A percentile compares a stretch with the other conserved stretches of the same genome.
Evolutionary conservation across 2,329 filamentous ascomycete species (phyloP).

Genomic region (Monosporascus sp.): DNA sequence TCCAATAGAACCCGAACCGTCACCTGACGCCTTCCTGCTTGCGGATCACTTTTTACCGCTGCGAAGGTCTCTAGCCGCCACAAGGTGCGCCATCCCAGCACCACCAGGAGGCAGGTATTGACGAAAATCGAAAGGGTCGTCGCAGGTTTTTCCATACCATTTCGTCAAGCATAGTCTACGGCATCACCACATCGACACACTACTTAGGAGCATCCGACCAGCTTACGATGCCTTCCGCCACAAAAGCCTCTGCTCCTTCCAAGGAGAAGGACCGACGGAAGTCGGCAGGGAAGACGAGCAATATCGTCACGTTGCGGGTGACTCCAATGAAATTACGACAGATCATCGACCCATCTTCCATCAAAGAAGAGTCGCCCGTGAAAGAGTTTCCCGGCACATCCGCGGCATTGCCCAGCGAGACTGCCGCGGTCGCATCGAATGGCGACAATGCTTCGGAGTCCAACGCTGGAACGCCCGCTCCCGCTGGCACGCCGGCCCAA

Average conservation of each 20-base stretch:
- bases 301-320: slow-evolving; percentile 50
- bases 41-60: no score
- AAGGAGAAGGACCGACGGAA: slow-evolving; percentile 44
- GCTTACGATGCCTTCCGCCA: slow-evolving; percentile 30
- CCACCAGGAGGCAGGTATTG: background rate
- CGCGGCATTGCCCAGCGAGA: slow-evolving; percentile 29
- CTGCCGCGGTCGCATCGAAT: slow-evolving; percentile 36
- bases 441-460: slow-evolving; percentile 56
- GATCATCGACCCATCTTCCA: slow-evolving; percentile 39
- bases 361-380: slow-evolving; percentile 39
- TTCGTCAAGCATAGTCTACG: slow-evolving; percentile 1
- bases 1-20: no score
- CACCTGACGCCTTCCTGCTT: no score
- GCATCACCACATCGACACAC: background rate
- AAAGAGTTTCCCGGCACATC: slow-evolving; percentile 43
- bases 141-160: slow-evolving; percentile 1
- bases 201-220: slow-evolving; percentile 1
- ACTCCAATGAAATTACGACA: slow-evolving; percentile 45
- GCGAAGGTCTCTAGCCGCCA: no score
- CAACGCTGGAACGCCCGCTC: slow-evolving; percentile 52
- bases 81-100: background rate
- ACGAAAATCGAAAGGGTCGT: background rate
- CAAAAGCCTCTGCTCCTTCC: slow-evolving; percentile 29
- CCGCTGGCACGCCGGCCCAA: slow-evolving; percentile 50
- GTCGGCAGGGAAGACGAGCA: slow-evolving; percentile 28